Evolutionary conservation across 2,329 filamentous ascomycete species (phyloP), one percentile per base, ranked within the genome.

Genomic region (Immersiporthe knoxdaviesiana): DNA sequence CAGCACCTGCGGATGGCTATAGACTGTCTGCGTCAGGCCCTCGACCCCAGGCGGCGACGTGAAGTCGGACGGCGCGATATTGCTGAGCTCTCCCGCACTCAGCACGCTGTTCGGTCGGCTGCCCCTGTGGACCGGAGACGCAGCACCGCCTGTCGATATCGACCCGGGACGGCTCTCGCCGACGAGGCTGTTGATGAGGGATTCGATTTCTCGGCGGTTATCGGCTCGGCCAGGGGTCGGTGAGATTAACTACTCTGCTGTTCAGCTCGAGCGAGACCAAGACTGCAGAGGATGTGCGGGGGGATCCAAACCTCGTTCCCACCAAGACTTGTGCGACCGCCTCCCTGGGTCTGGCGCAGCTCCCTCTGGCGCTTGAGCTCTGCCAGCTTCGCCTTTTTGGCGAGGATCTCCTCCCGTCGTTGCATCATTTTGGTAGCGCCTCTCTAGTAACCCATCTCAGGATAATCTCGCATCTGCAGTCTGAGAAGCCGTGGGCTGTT

Each of bases 371-470:
- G 89, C 84, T 97, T 97, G 73, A 99, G 87, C 86, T 98, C 96
- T 63, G 93, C 94, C 76, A 99, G 93, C 85, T 96, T 97, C 72
- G 94, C 95, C 85, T 93, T 95, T 84, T 99, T 99, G 74, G 94
- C 94, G 75, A 96, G 85, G 75, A 99, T 97, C 84, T 99, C 96
- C 84, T 97, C 94, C 84, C 93, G 92, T 76, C 94, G 91, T 85
- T 94, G 91, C 82, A 91, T 89, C 85, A 91, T 91, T 74, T 77
- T 82, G 80, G 72, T 77, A 72, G 77, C 44, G 64, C 74, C 78
- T 75, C 75, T 77, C 76, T 47, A 80, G 76, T 56, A 61, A 80
- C 83, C 82, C 85, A 87, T 87, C 69, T 78, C 83, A 81, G 78
- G 80, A 79, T 44, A 27, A 68, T 56, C 47, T 24, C 27, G 52